These are phyloP conservation scores for Micractinium sp. DNA, from an alignment of 139 green algal species.

Conservation along the genomic window DNA sequence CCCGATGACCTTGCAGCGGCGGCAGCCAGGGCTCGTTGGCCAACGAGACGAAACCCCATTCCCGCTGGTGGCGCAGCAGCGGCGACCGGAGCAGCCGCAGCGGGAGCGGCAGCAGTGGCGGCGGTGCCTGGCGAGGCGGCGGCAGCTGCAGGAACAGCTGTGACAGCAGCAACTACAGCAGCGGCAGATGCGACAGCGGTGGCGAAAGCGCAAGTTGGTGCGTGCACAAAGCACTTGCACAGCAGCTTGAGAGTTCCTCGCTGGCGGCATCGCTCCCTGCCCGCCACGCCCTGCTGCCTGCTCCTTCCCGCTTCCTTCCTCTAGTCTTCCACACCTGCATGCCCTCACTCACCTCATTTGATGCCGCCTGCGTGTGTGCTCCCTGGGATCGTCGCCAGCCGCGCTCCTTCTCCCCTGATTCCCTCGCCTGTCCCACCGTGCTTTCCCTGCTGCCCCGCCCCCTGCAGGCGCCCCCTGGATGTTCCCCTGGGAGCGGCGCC, in stretches of 20 bases:
- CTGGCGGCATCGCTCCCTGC: background rate
- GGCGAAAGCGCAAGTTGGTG: conserved; percentile 3
- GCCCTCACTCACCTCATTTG: background rate
- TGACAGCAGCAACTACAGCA: background rate
- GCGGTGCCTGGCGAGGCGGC: background rate
- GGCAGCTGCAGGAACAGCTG: background rate
- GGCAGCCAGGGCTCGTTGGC: conserved; percentile 2
- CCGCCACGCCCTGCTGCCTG: background rate
- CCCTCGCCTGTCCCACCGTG: background rate
- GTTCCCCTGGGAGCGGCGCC: conserved; percentile 68
- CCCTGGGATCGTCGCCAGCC: background rate
- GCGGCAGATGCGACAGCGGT: background rate
- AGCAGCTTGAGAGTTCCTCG: background rate
- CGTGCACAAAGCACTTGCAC: background rate
- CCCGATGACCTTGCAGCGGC: conserved; percentile 40
- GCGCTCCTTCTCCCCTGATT: background rate
- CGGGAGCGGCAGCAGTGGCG: background rate
- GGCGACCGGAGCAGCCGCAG: background rate
- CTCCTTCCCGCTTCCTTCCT: background rate
- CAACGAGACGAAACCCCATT: background rate
- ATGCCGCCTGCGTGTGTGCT: background rate
- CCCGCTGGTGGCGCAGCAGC: background rate
- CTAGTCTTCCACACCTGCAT: background rate
- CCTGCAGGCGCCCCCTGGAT: conserved; percentile 56
- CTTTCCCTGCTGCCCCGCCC: background rate